phyloP scores from a whole-genome alignment of 1,284 basidiomycete species.

The Tranzscheliella williamsii region DNA sequence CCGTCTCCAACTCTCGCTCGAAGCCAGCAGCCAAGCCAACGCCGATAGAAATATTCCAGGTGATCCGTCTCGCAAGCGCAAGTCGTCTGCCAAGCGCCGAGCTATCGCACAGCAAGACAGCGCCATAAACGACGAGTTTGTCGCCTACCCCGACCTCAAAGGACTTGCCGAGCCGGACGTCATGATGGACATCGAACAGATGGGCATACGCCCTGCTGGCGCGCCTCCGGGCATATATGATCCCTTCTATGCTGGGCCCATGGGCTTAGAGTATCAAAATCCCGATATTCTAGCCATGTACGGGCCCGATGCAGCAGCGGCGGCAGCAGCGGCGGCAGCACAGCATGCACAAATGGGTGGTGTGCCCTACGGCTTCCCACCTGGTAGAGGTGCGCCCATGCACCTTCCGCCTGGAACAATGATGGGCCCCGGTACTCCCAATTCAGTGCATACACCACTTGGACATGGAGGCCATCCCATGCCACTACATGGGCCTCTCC shows the following conservation, averaged over 20 bases:
- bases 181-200: conserved; percentile 57
- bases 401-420: conserved; percentile 29
- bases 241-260: conserved; percentile 21
- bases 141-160: conserved; percentile 57
- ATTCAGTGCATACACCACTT: conserved; percentile 13
- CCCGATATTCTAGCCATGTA: conserved; percentile 34
- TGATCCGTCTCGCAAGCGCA: conserved; percentile 5
- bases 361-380: conserved; percentile 18
- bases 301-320: conserved; percentile 26
- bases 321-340: conserved; percentile 24
- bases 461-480: conserved; percentile 24
- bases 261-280: conserved; percentile 28
- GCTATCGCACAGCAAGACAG: conserved; percentile 20
- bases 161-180: conserved; percentile 51
- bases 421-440: conserved; percentile 22
- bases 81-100: conserved; percentile 30
- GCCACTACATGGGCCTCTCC: conserved; percentile 17
- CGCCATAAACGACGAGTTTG: conserved; percentile 31
- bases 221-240: conserved; percentile 33
- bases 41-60: not conserved
- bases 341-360: conserved; percentile 35
- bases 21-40: conserved; percentile 2
- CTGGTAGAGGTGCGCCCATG: conserved; percentile 11
- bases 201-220: conserved; percentile 47
- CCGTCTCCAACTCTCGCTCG: conserved; percentile 22